These are phyloP conservation scores for Leucogyrophana mollusca DNA, from an alignment of 768 basidiomycete genomes.

Conservation along the genomic window DNA sequence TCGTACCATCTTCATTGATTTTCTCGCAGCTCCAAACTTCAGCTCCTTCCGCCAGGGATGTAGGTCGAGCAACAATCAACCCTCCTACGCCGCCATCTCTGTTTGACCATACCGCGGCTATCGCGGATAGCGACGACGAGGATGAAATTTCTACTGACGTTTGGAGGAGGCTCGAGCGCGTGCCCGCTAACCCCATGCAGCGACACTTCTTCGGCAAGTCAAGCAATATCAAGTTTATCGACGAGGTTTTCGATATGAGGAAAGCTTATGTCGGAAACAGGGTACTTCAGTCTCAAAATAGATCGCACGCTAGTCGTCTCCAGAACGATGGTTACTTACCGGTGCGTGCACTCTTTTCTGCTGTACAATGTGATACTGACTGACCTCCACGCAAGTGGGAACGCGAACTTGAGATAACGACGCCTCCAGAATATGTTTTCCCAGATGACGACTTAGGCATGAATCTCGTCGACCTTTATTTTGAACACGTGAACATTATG, in stretches of 20 bases:
- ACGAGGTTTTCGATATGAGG: conserved; percentile 55
- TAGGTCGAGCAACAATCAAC: conserved; percentile 5
- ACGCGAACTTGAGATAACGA: conserved; percentile 12
- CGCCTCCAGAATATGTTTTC: conserved; percentile 37
- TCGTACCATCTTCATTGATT: conserved; percentile 5
- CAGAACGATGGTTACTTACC: conserved; percentile 23
- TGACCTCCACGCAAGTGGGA: conserved; percentile 22
- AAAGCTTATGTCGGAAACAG: conserved; percentile 48
- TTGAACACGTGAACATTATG: conserved; percentile 52
- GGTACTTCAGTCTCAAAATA: conserved; percentile 12
- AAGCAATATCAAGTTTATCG: conserved; percentile 39
- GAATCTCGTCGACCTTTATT: conserved; percentile 63
- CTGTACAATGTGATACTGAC: background rate
- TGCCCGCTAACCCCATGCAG: conserved; percentile 12
- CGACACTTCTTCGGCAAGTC: conserved; percentile 38
- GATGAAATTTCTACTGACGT: conserved; percentile 18
- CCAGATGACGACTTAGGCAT: conserved; percentile 50
- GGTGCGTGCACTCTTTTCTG: conserved; percentile 19
- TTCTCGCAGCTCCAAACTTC: background rate
- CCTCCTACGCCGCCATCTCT: conserved; percentile 8
- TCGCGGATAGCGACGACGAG: conserved; percentile 27
- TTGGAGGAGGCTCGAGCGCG: conserved; percentile 19
- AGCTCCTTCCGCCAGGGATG: background rate
- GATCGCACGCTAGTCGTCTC: conserved; percentile 7
- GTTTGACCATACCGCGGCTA: conserved; percentile 13